Percentiles rank a stretch among this genome's conserved stretches.
phyloP scores from a whole-genome alignment of 768 basidiomycete species.

The Termitomyces sp. region DNA sequence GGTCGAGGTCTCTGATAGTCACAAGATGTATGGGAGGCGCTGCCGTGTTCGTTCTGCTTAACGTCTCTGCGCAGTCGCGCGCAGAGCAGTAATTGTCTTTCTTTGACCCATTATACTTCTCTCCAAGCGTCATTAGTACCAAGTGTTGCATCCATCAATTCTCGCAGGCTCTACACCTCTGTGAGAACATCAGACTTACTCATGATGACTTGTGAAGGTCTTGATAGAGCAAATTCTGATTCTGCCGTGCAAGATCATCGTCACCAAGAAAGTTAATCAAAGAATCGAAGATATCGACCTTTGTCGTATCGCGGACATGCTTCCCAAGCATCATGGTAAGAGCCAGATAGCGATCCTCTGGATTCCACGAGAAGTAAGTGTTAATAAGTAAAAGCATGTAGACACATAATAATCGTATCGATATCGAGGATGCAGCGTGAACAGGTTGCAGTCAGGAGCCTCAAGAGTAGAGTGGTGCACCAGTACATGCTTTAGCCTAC shows the following conservation, averaged over 20 bases:
- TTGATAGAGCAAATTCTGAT: conserved; percentile 3
- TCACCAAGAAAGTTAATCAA: background rate
- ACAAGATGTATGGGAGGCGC: background rate
- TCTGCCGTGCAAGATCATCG: conserved; percentile 10
- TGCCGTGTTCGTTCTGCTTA: conserved; percentile 5
- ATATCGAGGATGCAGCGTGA: too few species aligned
- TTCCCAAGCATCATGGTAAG: too few species aligned
- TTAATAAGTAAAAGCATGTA: too few species aligned
- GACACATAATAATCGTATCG: too few species aligned
- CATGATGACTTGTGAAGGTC: conserved; percentile 11
- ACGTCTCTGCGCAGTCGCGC: background rate
- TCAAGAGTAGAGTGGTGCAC: too few species aligned
- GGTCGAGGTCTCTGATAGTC: background rate
- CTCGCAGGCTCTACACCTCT: conserved; percentile 13
- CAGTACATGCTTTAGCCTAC: too few species aligned
- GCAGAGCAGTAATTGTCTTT: background rate
- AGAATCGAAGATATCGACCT: background rate
- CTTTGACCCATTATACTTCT: background rate
- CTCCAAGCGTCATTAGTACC: background rate
- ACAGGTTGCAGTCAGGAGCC: too few species aligned
- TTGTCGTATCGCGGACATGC: background rate
- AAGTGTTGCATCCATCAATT: background rate
- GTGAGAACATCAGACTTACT: conserved; percentile 18
- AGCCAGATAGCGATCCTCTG: too few species aligned
- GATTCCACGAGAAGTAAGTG: too few species aligned